Percentiles rank a stretch among this genome's conserved stretches.
Conservation (phyloP, 2,329 filamentous ascomycete species). For the Colletotrichum tanaceti region DNA sequence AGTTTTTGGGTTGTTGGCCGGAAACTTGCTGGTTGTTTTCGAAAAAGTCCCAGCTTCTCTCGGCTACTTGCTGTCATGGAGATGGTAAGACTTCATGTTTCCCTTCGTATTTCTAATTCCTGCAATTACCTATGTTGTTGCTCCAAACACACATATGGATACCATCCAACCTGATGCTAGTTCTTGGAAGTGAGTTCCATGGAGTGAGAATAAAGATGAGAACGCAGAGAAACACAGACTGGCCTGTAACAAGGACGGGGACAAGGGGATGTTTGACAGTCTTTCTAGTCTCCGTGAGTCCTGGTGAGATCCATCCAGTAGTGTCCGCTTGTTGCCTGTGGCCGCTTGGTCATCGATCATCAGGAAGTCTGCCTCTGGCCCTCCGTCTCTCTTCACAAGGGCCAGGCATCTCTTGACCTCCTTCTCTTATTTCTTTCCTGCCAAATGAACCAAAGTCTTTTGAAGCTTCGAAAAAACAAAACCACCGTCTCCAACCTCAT, state of each 20-base stretch:
- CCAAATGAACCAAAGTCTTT: not conserved
- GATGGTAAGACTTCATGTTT: not conserved
- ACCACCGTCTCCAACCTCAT: not conserved
- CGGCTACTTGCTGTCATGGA: too few species aligned
- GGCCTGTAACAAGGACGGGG: too few species aligned
- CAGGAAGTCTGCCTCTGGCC: not conserved
- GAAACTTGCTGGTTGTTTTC: too few species aligned
- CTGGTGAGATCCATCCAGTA: too few species aligned
- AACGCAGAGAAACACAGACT: too few species aligned
- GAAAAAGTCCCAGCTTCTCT: too few species aligned
- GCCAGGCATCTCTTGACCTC: too few species aligned
- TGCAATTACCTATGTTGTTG: accelerated
- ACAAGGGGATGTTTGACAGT: not conserved
- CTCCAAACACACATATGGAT: too few species aligned
- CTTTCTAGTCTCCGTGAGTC: not conserved
- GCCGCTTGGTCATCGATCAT: not conserved
- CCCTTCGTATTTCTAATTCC: too few species aligned
- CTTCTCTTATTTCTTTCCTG: not conserved
- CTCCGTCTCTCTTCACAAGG: not conserved
- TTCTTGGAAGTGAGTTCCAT: not conserved
- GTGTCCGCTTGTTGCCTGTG: not conserved
- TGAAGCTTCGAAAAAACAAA: not conserved
- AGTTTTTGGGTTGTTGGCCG: too few species aligned
- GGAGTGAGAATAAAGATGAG: too few species aligned
- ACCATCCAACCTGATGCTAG: too few species aligned